Evolutionary conservation across 1,284 basidiomycete genomes (phyloP), one percentile per base, ranked within the genome.

Genomic region (Apiotrichum porosum): DNA sequence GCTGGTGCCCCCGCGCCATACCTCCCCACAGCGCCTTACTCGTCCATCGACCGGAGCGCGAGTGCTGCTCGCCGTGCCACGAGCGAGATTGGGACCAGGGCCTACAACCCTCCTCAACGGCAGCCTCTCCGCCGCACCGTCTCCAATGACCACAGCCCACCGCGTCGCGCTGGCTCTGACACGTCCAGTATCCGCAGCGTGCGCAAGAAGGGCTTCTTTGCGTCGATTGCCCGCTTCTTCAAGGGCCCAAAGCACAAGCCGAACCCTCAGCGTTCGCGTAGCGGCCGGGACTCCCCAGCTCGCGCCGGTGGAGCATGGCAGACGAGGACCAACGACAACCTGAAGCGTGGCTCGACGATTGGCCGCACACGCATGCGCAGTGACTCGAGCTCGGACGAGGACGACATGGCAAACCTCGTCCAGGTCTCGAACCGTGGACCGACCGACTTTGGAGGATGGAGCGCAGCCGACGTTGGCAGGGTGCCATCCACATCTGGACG

Each of bases 301-400:
- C 30, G 37, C 30, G 49, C 50, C 9, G 45, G 52, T 15, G 47
- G 63, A 15, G 60, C 59, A 3, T 73, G 71, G 71, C 51, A 59
- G 18, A 73, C 71, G 9, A 49, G 71, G 37, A 73, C 71, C 3
- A 68, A 73, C 49, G 47, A 51, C 19, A 72, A 72, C 51, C 45
- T 72, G 44, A 68, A 66, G 52, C 62, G 66, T 6, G 44, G 51
- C 12, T 40, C 53, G 9, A 38, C 49, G 15, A 21, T 13, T 18
- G 49, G 53, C 21, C 47, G 58, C 9, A 42, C 56, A 9, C 54
- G 63, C 17, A 44, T 61, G 2, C 47, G 58, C 12, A 62, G 59
- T 35, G 66, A 69, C 35, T 66, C 63, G 22, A 61, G 57, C 24
- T 61, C 57, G 23, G 62, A 65, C 36, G 70, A 72, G n/a, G 68